phyloP scores from a whole-genome alignment of 1,284 basidiomycete species.

The Sanghuangporus sanghuang region DNA sequence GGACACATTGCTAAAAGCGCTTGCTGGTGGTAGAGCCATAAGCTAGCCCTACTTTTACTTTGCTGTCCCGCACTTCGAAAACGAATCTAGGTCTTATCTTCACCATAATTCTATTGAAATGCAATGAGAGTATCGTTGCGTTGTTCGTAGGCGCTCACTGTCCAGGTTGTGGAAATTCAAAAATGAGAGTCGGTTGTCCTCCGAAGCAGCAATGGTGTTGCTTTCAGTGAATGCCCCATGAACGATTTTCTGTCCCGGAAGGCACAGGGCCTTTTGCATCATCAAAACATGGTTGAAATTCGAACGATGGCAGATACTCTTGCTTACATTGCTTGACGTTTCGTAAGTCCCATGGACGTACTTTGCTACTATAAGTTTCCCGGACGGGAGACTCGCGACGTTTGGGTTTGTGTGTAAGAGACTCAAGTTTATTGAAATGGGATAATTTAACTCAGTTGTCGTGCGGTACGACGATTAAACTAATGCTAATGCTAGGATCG shows the following conservation, averaged over 20 bases:
- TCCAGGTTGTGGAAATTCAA: too few relatives aligned
- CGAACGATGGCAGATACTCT: constrained; percentile 12
- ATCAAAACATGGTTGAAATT: not conserved
- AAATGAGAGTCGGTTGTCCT: constrained; percentile 23
- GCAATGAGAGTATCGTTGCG: too few relatives aligned
- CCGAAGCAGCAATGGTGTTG: constrained; percentile 33
- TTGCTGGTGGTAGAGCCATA: not conserved
- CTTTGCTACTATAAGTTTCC: constrained; percentile 24
- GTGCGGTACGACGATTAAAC: not conserved
- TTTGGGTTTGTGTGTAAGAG: not conserved
- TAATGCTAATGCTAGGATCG: not conserved
- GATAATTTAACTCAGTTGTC: not conserved
- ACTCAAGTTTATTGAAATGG: not conserved
- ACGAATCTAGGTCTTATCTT: too few relatives aligned
- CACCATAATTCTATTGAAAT: too few relatives aligned
- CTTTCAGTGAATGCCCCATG: constrained; percentile 32
- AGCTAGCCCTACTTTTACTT: not conserved
- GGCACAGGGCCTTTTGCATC: constrained; percentile 29
- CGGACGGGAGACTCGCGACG: not conserved
- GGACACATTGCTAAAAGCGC: not conserved
- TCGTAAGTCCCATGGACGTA: constrained; percentile 47
- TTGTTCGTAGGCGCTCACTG: too few relatives aligned
- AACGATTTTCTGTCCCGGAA: constrained; percentile 32
- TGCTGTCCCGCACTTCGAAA: too few relatives aligned
- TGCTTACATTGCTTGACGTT: constrained; percentile 27